These are phyloP conservation scores for Furcasterigmium sp. DNA, from an alignment of 2,329 filamentous ascomycete genomes.

Conservation along the genomic window DNA sequence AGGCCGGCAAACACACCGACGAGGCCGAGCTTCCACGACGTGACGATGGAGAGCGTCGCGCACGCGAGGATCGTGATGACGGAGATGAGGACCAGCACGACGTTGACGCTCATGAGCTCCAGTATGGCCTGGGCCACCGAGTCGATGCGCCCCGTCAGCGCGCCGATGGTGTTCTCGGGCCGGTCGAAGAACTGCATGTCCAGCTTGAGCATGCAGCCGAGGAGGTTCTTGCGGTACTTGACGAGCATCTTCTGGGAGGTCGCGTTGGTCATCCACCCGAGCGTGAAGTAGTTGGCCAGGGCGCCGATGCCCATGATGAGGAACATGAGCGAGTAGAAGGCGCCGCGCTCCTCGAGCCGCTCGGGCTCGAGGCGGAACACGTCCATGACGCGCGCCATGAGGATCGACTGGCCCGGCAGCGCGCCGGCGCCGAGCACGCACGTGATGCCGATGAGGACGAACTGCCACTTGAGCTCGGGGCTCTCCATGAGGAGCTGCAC, in stretches of 20 bases:
- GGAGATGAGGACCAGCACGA: slow-evolving; percentile 39
- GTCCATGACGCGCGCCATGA: slow-evolving; percentile 32
- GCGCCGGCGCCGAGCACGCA: slow-evolving; percentile 8
- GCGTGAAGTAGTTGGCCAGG: slow-evolving; percentile 13
- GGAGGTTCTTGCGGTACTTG: neutral
- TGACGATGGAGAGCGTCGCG: slow-evolving; percentile 37
- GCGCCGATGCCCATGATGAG: slow-evolving; percentile 18
- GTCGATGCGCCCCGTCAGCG: slow-evolving; percentile 30
- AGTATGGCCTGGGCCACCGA: slow-evolving; percentile 40
- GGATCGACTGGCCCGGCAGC: slow-evolving; percentile 35
- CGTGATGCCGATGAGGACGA: slow-evolving; percentile 2
- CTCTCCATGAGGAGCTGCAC: slow-evolving; percentile 28
- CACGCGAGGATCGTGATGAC: slow-evolving; percentile 39
- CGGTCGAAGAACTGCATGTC: slow-evolving; percentile 44
- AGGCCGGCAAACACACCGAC: slow-evolving; percentile 40
- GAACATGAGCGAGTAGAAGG: slow-evolving; percentile 30
- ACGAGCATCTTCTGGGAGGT: slow-evolving; percentile 15
- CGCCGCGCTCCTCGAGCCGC: slow-evolving; percentile 21
- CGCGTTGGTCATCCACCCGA: slow-evolving; percentile 13
- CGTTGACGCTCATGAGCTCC: slow-evolving; percentile 44
- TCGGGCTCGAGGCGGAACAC: slow-evolving; percentile 15
- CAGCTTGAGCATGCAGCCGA: slow-evolving; percentile 33
- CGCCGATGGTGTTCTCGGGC: slow-evolving; percentile 29
- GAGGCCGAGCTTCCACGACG: slow-evolving; percentile 46
- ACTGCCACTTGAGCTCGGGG: slow-evolving; percentile 29